Base-by-base conservation (phyloP, 2,329 filamentous ascomycete species). In the Penicillium sclerotiorum region DNA sequence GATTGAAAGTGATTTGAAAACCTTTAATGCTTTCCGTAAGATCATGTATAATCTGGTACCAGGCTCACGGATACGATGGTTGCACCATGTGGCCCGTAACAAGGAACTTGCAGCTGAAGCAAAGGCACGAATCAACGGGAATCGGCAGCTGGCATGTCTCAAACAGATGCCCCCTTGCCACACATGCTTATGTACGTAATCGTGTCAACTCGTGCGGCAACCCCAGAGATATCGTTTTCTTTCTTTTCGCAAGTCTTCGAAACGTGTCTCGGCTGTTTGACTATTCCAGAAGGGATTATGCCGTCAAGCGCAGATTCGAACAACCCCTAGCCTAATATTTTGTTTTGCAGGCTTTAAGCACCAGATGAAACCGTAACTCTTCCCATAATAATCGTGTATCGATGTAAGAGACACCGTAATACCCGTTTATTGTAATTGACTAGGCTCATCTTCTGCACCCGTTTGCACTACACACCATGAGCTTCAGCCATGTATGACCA, bases 11-110 rank as follows among this genome's bases (percentile, higher is more conserved):
- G 9, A 38, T 28, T 28, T 30, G n/a, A n/a, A 38, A 30, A 27
- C 18, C 8, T 2, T 25, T 23, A 33, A 38, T 17, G 22, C 7
- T 28, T 15, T 11, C 27, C 17, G 17, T 30, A 5, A 20, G 8
- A 30, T 17, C 21, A 27, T 15, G n/a, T 49, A 13, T 21, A 40
- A 42, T 23, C 40, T 38, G 37, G 23, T 45, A 38, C 40, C 51
- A 44, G 44, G 46, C 25, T 27, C 49, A 40, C 50, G 53, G 53
- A 50, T 53, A 45, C 28, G 12, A 40, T 27, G 36, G 52, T 52
- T 43, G 32, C 52, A 55, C 51, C 51, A 57, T 57, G 54, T 57
- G 54, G 52, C 44, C 46, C 37, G 32, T 32, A 23, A 18, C 36
- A 45, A 49, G 54, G 37, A 55, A 51, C 49, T 32, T 55, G 49